Base-by-base conservation (phyloP, 768 basidiomycete species). In the Mycena indigotica region DNA sequence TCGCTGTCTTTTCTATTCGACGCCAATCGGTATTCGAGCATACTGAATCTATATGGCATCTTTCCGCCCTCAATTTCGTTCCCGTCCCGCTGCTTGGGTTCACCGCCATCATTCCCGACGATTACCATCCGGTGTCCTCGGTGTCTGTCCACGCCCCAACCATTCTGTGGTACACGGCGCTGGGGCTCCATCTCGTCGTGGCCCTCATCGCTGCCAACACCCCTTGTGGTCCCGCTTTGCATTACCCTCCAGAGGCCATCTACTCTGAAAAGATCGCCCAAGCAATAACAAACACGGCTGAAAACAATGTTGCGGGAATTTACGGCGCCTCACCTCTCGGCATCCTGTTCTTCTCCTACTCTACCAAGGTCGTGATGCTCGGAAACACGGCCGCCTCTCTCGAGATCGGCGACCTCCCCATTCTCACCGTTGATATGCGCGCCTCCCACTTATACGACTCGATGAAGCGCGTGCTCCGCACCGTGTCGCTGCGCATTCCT, bases 391-490 rank as follows among this genome's bases (percentile, higher is more conserved):
- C 87, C 3, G 78, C 82, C 55, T 15, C 12, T 8, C 80, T 95
- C 46, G 90, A 95, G 64, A 90, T 93, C 16, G 91, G 85, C 58
- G 93, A 96, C 67, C 75, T 96, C 29, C 94, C 94, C 5, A 84
- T 95, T 52, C 80, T 94, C 10, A 83, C 89, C 1, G 82, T 78
- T 0, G 67, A 82, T 62, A 85, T 93, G 83, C 88, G 93, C 30
- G 78, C 81, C 0, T 77, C 84, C 3, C 67, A 71, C 61, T 80
- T 89, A 53, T 92, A 85, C 62, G 60, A 71, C 81, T 1, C 89
- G 87, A 1, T 81, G 77, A 8, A 17, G 17, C 19, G 89, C 90
- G 1, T 88, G 82, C 82, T 71, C 76, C 44, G 76, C 90, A 23
- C 78, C 73, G 15, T 90, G 83, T n/a, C n/a, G n/a, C n/a, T n/a